Base-by-base conservation (phyloP, 2,329 filamentous ascomycete species). In the Stylonectria norvegica region DNA sequence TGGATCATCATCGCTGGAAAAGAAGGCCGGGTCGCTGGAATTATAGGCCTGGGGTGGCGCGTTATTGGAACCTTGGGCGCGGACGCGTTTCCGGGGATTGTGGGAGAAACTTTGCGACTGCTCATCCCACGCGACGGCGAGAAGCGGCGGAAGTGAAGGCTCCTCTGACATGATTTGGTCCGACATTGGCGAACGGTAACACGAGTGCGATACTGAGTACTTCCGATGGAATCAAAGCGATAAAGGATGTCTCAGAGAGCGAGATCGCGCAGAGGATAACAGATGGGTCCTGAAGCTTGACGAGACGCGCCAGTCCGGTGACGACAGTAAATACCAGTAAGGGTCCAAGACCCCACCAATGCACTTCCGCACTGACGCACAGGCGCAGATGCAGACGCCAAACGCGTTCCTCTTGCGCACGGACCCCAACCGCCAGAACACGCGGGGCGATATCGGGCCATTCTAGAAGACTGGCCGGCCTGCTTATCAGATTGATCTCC, bases 1-100 rank as follows among this genome's bases (percentile, higher is more conserved):
- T 3, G 80, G 79, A 42, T 86, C 83, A 53, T 86, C 83, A 43
- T 88, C 84, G 58, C 80, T 83, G 4, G 82, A 86, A 62, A 88
- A 88, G 18, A 86, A 61, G 34, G 80, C 75, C 4, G 83, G 82
- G 54, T 88, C 84, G 56, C 84, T 86, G 15, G 82, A 86, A 57
- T 81, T 79, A 57, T 75, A 66, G 25, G 67, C 55, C 2, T 55
- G 45, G 4, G 60, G 48, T 25, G 58, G 51, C 39, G 59, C 56
- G 42, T 59, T 53, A 17, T 54, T 55, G 19, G 53, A 43, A 15
- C 42, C 50, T 14, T 58, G 50, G 20, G 56, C 52, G 29, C 64
- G 60, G 38, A 57, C 59, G 51, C 68, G 68, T 56, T 71, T 71
- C 42, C 61, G 59, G 5, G 63, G 58, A 38, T 64, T 63, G 22